phyloP scores from a whole-genome alignment of 2,329 filamentous ascomycete species.

The Phialophora tarda region DNA sequence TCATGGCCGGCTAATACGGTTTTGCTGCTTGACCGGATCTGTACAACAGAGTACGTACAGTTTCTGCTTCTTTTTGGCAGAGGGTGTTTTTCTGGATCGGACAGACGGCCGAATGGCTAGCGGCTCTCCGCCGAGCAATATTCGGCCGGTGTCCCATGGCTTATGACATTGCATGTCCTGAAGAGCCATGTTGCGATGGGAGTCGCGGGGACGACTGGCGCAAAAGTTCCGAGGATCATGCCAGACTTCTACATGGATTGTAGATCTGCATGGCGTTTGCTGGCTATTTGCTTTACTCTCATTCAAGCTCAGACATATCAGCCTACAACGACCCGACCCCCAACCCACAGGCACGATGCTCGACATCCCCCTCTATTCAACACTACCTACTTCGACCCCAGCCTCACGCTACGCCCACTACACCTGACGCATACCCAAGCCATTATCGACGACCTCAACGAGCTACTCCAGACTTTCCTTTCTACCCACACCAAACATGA shows the following conservation, averaged over 20 bases:
- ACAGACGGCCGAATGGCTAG: slow-evolving; percentile 5
- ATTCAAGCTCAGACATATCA: slow-evolving; percentile 20
- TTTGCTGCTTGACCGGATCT: slow-evolving; percentile 30
- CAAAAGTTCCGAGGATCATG: slow-evolving; percentile 23
- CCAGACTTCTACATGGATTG: slow-evolving; percentile 25
- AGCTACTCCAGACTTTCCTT: not conserved
- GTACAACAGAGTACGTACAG: slow-evolving; percentile 35
- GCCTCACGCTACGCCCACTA: slow-evolving; percentile 12
- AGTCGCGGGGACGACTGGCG: slow-evolving; percentile 18
- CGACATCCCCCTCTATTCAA: slow-evolving; percentile 7
- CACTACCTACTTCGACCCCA: slow-evolving; percentile 14
- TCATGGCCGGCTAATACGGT: slow-evolving; percentile 29
- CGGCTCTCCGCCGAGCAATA: not conserved
- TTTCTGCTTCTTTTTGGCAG: slow-evolving; percentile 25
- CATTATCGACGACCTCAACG: not conserved
- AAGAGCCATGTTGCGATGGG: slow-evolving; percentile 23
- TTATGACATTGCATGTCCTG: slow-evolving; percentile 31
- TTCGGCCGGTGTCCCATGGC: slow-evolving; percentile 15
- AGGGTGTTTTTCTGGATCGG: slow-evolving; percentile 34
- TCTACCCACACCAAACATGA: not conserved
- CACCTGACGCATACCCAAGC: slow-evolving; percentile 3
- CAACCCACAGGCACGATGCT: not conserved
- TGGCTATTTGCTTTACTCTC: slow-evolving; percentile 24
- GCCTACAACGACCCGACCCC: slow-evolving; percentile 14
- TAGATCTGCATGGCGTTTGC: slow-evolving; percentile 35